Evolutionary conservation across 371 early-diverging fungal genomes (phyloP), one percentile per base, ranked within the genome.

Genomic region (Mucor plumbeus): DNA sequence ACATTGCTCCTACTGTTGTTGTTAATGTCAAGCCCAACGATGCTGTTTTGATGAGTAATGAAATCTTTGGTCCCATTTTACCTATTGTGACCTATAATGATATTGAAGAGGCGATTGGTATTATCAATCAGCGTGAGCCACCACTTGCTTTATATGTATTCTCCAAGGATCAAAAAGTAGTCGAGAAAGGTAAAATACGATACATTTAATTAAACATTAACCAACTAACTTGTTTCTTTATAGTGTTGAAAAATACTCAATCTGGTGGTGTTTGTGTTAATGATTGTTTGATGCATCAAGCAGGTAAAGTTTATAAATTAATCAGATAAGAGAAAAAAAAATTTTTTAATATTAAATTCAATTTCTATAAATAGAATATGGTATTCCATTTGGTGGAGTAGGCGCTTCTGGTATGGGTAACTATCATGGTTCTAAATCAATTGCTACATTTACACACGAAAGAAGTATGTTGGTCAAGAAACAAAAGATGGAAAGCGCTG

Each of bases 311-410:
- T 10, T 4, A 50, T 50, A 19, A 11, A 21, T 50, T 13, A 26
- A 21, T 19, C 21, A 26, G n/a, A n/a, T n/a, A n/a, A n/a, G n/a
- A n/a, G n/a, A n/a, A n/a, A n/a, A 50, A 21, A 13, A 9, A 19
- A 21, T 26, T 50, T 9, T 50, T 26, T 26, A 26, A 50, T 26
- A 50, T 19, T 50, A 50, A 50, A 21, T 38, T 38, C 4, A 38
- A 38, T 38, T 38, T 50, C 31, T 50, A 44, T 57, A 31, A 19
- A 53, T 68, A 73, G 91, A 88, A 64, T 75, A 82, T 39, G 63
- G 72, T 35, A 66, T 94, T n/a, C 98, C 97, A 36, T 97, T 97
- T 77, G 97, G 97, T 65, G 99, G 98, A n/a, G 87, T 91, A 9
- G 98, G 98, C 4, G 67, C 76, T 6, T 94, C 94, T 13, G 99